Conservation (phyloP, 139 green algal species). For the Nannochloris sp. region DNA sequence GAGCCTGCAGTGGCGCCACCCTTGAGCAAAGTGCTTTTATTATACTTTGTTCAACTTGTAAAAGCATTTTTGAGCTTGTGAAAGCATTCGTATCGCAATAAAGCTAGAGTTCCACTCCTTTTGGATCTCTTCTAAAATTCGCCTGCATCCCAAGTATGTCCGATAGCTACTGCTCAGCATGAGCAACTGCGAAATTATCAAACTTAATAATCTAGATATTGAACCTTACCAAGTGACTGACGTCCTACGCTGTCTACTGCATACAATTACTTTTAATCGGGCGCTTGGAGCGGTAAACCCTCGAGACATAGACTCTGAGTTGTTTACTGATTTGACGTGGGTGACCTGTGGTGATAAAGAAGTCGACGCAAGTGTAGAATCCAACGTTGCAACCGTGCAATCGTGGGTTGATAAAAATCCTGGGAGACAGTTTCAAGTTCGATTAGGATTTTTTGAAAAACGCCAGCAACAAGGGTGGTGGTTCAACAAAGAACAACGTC, state of each 20-base stretch:
- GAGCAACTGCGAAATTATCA: constrained; percentile 41
- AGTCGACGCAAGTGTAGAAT: constrained; percentile 60
- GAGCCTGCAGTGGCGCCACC: no score
- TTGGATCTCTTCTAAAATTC: no score
- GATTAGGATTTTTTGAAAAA: constrained; percentile 74
- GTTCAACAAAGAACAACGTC: constrained; percentile 57
- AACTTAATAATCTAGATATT: constrained; percentile 40
- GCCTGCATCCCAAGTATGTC: background rate
- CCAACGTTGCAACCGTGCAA: constrained; percentile 56
- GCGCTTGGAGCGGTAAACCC: constrained; percentile 75
- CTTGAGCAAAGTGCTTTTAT: no score
- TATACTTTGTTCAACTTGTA: no score
- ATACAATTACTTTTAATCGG: constrained; percentile 92
- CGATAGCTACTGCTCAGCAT: background rate
- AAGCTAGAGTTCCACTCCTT: no score
- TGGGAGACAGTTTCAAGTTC: constrained; percentile 38
- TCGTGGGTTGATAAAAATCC: constrained; percentile 48
- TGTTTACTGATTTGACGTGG: constrained; percentile 92
- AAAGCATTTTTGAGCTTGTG: no score
- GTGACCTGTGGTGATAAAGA: constrained; percentile 67
- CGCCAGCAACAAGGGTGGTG: constrained; percentile 55
- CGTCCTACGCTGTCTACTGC: constrained; percentile 73
- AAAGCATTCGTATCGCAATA: no score
- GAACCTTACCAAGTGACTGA: constrained; percentile 70
- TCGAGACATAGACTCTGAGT: constrained; percentile 75